Evolutionary conservation across 2,329 filamentous ascomycete genomes (phyloP).

Genomic region (Beauveria sp.): DNA sequence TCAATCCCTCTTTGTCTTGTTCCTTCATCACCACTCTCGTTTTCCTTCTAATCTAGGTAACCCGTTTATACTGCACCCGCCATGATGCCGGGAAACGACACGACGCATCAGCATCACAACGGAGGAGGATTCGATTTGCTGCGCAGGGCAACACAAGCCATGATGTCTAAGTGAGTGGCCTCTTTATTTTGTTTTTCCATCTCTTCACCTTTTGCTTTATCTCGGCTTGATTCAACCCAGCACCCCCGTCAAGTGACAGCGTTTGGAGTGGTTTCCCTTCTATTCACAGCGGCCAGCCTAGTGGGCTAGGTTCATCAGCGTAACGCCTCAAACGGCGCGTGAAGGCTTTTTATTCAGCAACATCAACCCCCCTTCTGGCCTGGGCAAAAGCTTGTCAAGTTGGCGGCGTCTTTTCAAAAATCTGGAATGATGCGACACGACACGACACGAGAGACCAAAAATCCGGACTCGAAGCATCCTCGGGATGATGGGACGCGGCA

Average conservation of each 20-base stretch:
- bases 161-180: constrained; percentile 55
- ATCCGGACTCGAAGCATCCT: too few species aligned
- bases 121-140: constrained; percentile 48
- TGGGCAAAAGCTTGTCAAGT: neutral
- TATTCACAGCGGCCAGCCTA: neutral
- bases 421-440: neutral
- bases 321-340: neutral
- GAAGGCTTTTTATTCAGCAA: neutral
- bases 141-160: constrained; percentile 52
- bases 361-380: neutral
- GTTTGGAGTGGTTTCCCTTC: neutral
- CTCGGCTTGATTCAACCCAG: neutral
- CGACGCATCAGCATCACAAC: constrained; percentile 17
- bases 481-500: neutral
- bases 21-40: neutral
- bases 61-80: neutral
- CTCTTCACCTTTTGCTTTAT: neutral
- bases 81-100: constrained; percentile 7
- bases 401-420: neutral
- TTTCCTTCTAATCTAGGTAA: constrained; percentile 3
- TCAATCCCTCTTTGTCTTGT: neutral
- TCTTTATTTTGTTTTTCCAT: neutral
- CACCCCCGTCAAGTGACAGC: neutral
- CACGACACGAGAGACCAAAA: too few species aligned
- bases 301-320: neutral